Conservation (phyloP, 2,329 filamentous ascomycete species). For the Aspergillus uvarum region DNA sequence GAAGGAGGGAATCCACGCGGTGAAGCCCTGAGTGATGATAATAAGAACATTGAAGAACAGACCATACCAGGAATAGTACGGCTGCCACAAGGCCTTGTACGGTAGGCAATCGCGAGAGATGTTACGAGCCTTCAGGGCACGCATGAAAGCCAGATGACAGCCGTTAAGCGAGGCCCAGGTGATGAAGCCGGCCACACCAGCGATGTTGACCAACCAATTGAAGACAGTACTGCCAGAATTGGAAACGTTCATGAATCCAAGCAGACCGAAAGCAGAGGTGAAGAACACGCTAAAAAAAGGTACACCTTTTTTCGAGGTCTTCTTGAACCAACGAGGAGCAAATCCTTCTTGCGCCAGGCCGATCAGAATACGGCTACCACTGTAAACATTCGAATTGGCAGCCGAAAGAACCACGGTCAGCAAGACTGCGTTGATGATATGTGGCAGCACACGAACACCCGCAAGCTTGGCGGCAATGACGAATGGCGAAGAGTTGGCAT, state of each 20-base stretch:
- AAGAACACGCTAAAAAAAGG: conserved; percentile 47
- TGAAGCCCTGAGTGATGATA: conserved; percentile 68
- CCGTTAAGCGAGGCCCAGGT: conserved; percentile 41
- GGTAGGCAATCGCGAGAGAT: conserved; percentile 60
- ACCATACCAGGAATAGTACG: conserved; percentile 65
- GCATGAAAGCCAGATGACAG: conserved; percentile 66
- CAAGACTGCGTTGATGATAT: conserved; percentile 45
- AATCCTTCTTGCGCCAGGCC: conserved; percentile 56
- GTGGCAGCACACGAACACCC: conserved; percentile 39
- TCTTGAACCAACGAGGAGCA: conserved; percentile 45
- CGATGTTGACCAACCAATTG: conserved; percentile 37
- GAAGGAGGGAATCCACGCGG: conserved; percentile 63
- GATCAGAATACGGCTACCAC: conserved; percentile 65
- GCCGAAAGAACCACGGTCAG: conserved; percentile 46
- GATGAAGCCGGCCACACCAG: conserved; percentile 38
- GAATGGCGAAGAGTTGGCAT: conserved; percentile 41
- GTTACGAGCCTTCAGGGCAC: conserved; percentile 56
- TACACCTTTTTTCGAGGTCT: conserved; percentile 44
- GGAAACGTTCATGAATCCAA: conserved; percentile 69
- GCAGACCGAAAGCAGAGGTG: conserved; percentile 56
- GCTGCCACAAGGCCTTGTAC: conserved; percentile 62
- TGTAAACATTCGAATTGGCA: conserved; percentile 45
- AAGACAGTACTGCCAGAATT: conserved; percentile 62
- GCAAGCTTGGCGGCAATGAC: conserved; percentile 46
- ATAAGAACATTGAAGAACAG: conserved; percentile 66